Evolutionary conservation across 352 stramenopile species (phyloP).

Genomic region (Globisporangium cylindrosporum): DNA sequence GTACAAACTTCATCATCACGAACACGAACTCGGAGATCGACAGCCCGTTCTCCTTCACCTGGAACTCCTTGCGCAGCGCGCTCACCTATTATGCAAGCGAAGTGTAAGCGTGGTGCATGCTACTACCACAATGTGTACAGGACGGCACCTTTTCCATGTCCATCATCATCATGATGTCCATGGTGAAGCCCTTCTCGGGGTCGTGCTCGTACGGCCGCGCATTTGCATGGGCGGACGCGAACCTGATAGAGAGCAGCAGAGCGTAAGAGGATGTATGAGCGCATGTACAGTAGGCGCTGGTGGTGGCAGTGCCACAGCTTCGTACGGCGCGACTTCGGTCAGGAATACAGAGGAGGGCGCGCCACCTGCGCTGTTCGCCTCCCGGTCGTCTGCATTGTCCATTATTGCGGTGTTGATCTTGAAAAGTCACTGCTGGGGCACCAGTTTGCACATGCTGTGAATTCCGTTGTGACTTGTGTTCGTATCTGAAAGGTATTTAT

Average conservation of each 20-base stretch:
- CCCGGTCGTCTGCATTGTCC: not conserved
- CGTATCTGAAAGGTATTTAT: no score
- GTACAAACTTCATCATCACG: slow-evolving; percentile 85
- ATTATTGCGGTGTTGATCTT: not conserved
- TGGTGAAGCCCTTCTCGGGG: slow-evolving; percentile 82
- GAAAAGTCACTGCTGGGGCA: not conserved
- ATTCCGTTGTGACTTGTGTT: no score
- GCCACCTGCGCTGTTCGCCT: not conserved
- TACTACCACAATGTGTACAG: not conserved
- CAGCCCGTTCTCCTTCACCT: slow-evolving; percentile 76
- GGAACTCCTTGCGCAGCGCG: slow-evolving; percentile 80
- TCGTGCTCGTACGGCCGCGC: slow-evolving; percentile 63
- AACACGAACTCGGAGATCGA: slow-evolving; percentile 84
- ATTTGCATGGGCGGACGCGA: slow-evolving; percentile 2
- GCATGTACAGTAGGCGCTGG: not conserved
- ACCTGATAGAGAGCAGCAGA: not conserved
- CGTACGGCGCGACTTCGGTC: slow-evolving; percentile 21
- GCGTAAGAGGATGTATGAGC: not conserved
- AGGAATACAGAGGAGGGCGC: slow-evolving; percentile 15
- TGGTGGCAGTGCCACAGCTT: not conserved
- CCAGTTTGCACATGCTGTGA: not conserved
- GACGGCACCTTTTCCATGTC: slow-evolving; percentile 73
- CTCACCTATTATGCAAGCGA: slow-evolving; percentile 36
- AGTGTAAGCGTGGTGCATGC: not conserved
- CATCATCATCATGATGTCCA: slow-evolving; percentile 93